Conservation (phyloP, 768 basidiomycete species). For the Lactarius psammicola region DNA sequence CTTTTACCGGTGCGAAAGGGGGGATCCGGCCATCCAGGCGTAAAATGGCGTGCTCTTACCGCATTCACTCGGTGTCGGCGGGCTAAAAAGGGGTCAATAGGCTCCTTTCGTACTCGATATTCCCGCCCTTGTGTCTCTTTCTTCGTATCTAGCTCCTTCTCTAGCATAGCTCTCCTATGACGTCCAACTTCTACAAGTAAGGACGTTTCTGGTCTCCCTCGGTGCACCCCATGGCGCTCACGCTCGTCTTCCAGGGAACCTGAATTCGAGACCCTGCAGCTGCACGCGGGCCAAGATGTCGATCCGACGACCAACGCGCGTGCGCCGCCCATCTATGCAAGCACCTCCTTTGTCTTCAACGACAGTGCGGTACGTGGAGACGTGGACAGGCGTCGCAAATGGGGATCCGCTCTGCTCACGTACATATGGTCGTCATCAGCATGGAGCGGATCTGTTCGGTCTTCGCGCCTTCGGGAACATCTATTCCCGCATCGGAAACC, state of each 20-base stretch:
- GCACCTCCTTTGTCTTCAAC: conserved; percentile 73
- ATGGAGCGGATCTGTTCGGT: conserved; percentile 73
- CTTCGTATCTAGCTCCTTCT: no score
- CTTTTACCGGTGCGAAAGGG: background rate
- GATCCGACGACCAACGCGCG: conserved; percentile 69
- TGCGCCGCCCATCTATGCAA: conserved; percentile 75
- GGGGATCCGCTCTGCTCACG: background rate
- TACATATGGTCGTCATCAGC: conserved; percentile 38
- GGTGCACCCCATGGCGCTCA: background rate
- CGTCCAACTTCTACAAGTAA: conserved; percentile 16
- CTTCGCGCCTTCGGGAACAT: conserved; percentile 59
- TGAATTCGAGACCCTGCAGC: conserved; percentile 77
- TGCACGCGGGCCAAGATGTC: conserved; percentile 70
- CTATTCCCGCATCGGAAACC: conserved; percentile 69
- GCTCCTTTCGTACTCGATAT: background rate
- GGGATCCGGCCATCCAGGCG: background rate
- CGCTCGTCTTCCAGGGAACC: conserved; percentile 40
- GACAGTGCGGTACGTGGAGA: conserved; percentile 52
- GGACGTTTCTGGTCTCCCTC: background rate
- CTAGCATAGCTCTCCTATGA: background rate
- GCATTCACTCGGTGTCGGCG: background rate
- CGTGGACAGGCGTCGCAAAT: background rate
- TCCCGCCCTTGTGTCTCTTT: background rate
- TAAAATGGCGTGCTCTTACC: conserved; percentile 6
- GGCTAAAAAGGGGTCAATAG: background rate